Conservation (phyloP, 345 rosid genomes). For the Eucalyptus tenuipes region DNA sequence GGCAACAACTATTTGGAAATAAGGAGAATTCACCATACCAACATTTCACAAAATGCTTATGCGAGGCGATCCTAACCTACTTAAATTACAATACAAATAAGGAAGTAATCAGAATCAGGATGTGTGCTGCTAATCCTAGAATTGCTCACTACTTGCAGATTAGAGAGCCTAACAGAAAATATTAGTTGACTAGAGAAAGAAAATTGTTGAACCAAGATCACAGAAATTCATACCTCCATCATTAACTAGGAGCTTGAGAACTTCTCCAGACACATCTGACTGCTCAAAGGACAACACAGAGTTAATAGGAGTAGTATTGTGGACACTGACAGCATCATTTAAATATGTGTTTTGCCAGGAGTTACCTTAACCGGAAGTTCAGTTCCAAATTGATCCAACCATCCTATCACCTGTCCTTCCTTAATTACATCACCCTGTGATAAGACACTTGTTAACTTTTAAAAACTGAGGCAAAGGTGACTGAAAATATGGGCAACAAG, state of each 20-base stretch:
- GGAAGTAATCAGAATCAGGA: neutral
- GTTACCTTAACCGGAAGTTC: constrained; percentile 82
- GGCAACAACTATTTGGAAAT: neutral
- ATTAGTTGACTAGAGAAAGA: neutral
- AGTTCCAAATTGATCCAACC: constrained; percentile 64
- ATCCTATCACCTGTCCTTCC: constrained; percentile 90
- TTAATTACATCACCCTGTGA: constrained; percentile 70
- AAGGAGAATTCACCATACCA: neutral
- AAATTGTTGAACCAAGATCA: neutral
- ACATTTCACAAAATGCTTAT: neutral
- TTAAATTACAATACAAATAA: neutral
- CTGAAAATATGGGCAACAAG: neutral
- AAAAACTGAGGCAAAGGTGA: neutral
- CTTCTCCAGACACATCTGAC: constrained; percentile 89
- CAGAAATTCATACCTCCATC: constrained; percentile 63
- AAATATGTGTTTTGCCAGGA: neutral
- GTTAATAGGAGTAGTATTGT: neutral
- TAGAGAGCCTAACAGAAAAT: neutral
- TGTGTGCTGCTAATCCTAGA: neutral
- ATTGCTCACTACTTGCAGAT: neutral
- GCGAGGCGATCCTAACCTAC: neutral
- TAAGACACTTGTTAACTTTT: neutral
- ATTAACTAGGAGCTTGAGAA: constrained; percentile 63
- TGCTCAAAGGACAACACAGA: constrained; percentile 26
- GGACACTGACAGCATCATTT: neutral